Base-by-base conservation (phyloP, 129 eudicot species). In the Artemisia annua region DNA sequence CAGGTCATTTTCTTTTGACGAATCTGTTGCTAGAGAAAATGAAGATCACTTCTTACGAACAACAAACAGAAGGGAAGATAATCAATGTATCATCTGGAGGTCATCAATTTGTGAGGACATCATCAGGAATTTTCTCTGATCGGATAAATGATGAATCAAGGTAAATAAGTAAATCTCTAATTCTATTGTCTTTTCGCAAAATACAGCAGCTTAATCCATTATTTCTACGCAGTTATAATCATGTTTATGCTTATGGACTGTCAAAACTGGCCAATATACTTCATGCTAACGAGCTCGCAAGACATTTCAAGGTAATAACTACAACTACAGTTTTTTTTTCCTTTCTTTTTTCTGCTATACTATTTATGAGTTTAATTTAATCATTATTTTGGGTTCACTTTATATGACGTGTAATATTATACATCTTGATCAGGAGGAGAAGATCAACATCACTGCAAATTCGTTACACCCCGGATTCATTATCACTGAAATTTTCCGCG, bases 1-100 rank as follows among this genome's bases (percentile, higher is more conserved):
- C 61, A 80, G 83, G 83, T 32, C 77, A 74, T 69, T 80, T 75
- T 66, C 73, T 75, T 56, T 80, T 80, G 84, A 75, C 77, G 46
- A 80, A 80, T 70, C 39, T 63, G 66, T 70, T 80, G 71, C 44
- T 81, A 43, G 85, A 81, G 48, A 72, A 67, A 20, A 81, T 81
- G 82, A 81, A 76, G 46, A 55, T 18, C 16, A 80, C 84, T 69
- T 71, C 84, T 0, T 9, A 14, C 18, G 76, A 80, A 55, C 72
- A 71, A 9, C 55, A 60, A 14, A 57, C 63, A 54, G 80, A 69
- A 54, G 80, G 80, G 48, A 66, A 80, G 39, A 75, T 80, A 48
- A 43, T 80, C 48, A 69, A 46, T 20, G 76, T 75, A 62, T 80
- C 84, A 28, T 80, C 84, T 2, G 35, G 6, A 0, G 62, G 75